phyloP scores from a whole-genome alignment of 306 rosid genomes.

The Vicia sativa region DNA sequence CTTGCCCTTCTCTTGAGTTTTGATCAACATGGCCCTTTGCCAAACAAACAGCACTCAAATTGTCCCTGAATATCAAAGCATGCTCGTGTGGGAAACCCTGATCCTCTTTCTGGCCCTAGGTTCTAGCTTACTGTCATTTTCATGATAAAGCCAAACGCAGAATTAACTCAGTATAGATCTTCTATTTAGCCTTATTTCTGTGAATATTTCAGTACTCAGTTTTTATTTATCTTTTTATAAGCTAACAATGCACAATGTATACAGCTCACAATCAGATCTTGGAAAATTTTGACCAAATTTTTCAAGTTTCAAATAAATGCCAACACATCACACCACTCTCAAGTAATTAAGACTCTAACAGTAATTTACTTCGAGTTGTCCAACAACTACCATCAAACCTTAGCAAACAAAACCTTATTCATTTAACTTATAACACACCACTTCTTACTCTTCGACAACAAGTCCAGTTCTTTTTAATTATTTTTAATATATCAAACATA shows the following conservation, averaged over 20 bases:
- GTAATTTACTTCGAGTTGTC: not conserved
- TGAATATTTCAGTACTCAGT: not conserved
- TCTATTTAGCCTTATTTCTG: not conserved
- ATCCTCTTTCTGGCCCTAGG: not conserved
- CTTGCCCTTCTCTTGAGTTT: too few species aligned
- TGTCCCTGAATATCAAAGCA: not conserved
- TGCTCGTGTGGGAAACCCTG: not conserved
- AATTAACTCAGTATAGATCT: not conserved
- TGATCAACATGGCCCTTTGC: not conserved
- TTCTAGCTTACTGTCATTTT: not conserved
- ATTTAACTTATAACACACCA: not conserved
- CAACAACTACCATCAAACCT: not conserved
- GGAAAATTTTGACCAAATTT: not conserved
- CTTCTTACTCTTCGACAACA: not conserved
- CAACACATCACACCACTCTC: not conserved
- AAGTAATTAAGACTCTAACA: not conserved
- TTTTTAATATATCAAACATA: not conserved
- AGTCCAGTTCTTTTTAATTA: too few species aligned
- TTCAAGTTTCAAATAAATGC: not conserved
- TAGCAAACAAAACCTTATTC: not conserved
- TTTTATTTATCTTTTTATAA: not conserved
- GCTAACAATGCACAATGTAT: not conserved
- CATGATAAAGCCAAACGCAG: not conserved
- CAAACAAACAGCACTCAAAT: not conserved
- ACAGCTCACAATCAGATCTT: not conserved